A percentile compares a stretch with the other conserved stretches of the same genome.
phyloP scores from a whole-genome alignment of 768 basidiomycete genomes.

The Lentinula lateritia region DNA sequence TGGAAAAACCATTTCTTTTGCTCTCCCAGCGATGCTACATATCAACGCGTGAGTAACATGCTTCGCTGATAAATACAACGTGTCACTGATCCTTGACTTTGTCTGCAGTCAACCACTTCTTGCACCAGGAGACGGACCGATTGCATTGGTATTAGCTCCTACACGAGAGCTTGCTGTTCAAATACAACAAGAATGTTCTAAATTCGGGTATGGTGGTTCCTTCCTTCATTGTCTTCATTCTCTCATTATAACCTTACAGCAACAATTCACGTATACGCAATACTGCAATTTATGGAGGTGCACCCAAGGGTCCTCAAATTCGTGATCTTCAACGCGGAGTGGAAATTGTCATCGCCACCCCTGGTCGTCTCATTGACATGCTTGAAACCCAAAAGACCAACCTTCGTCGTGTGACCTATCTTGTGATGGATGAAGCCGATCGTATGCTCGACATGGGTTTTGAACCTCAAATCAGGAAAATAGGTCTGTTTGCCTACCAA shows the following conservation, averaged over 20 bases:
- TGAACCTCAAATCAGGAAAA: constrained; percentile 99
- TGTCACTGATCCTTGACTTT: neutral
- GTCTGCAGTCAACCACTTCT: constrained; percentile 73
- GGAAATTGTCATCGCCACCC: constrained; percentile 97
- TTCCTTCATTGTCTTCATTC: constrained; percentile 3
- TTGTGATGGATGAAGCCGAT: constrained; percentile 99
- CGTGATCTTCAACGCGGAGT: constrained; percentile 96
- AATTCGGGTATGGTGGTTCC: constrained; percentile 70
- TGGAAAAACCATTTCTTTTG: constrained; percentile 98
- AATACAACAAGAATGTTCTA: constrained; percentile 97
- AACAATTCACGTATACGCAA: constrained; percentile 94
- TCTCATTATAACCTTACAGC: constrained; percentile 26
- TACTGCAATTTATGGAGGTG: constrained; percentile 98
- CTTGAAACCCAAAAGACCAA: constrained; percentile 96
- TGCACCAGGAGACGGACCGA: constrained; percentile 92
- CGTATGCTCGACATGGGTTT: constrained; percentile 99
- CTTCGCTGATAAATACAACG: neutral
- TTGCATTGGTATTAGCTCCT: constrained; percentile 93
- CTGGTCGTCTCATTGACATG: constrained; percentile 99
- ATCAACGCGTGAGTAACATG: constrained; percentile 84
- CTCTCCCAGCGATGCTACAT: constrained; percentile 98
- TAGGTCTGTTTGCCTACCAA: constrained; percentile 76
- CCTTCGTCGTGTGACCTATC: constrained; percentile 86
- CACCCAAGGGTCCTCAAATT: constrained; percentile 97
- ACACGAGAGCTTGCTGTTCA: constrained; percentile 99